phyloP scores from a whole-genome alignment of 148 eudicot genomes.

The Fallopia convolvulus region DNA sequence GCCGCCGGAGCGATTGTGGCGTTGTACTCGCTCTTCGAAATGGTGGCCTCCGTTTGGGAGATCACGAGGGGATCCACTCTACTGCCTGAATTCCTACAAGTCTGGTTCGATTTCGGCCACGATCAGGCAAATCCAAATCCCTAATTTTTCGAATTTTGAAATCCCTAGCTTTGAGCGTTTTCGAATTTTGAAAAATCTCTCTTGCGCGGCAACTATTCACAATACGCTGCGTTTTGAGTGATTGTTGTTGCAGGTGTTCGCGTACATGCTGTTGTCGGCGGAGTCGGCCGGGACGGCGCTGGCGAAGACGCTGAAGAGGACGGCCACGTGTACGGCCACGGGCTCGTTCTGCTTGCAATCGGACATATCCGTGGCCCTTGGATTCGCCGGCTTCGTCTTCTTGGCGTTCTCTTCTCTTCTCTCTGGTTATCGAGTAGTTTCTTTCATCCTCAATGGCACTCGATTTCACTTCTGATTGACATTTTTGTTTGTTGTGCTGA shows the following conservation, averaged over 20 bases:
- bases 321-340: conserved; percentile 41
- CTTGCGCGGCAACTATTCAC: conserved; percentile 5
- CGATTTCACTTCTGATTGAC: conserved; percentile 48
- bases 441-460: conserved; percentile 63
- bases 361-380: conserved; percentile 63
- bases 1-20: conserved; percentile 69
- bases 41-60: conserved; percentile 82
- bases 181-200: neutral
- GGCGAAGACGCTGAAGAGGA: conserved; percentile 42
- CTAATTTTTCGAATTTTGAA: neutral
- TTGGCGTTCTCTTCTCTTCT: conserved; percentile 55
- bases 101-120: conserved; percentile 85
- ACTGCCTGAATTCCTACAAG: conserved; percentile 63
- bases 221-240: neutral
- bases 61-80: conserved; percentile 54
- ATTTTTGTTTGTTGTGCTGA: neutral
- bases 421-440: conserved; percentile 72
- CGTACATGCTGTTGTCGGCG: conserved; percentile 63
- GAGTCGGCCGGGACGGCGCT: conserved; percentile 61
- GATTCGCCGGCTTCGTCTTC: conserved; percentile 68
- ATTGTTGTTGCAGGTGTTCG: conserved; percentile 45
- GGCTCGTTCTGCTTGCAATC: conserved; percentile 65
- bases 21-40: conserved; percentile 62
- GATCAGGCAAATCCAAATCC: conserved; percentile 49
- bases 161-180: neutral